Base-by-base conservation (phyloP, 306 rosid genomes). In the Dicorynia guianensis region DNA sequence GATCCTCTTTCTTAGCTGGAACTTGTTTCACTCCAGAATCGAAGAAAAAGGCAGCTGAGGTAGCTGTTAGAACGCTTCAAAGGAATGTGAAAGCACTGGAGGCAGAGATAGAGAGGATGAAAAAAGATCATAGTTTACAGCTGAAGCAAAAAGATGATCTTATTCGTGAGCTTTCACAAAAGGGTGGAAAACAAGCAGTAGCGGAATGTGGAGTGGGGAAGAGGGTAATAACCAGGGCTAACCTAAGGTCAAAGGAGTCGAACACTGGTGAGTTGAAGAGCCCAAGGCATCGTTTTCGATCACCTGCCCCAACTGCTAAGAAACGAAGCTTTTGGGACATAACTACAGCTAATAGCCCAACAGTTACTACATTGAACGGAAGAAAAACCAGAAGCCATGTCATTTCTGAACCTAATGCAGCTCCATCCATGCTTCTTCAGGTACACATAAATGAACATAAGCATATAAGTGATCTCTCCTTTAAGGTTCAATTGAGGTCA, bases 291-390 rank as follows among this genome's bases (percentile, higher is more conserved):
- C 96, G 98, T 10, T 90, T 92, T 68, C 83, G 82, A 70, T 95
- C 98, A 46, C 97, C 97, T 10, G 90, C 68, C 48, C 88, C 91
- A 13, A 82, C 93, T 61, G 92, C 92, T 39, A 95, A 92, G 72
- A 95, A 95, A 79, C 82, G 97, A 81, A 92, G 97, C 85, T 88
- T 90, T 83, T 95, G 98, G 97, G 98, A 95, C 87, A 95, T 92
- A 83, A 85, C 97, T 54, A 83, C 97, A 2, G 80, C 86, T 50
- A 92, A 80, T 73, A 95, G 98, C 52, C 98, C 98, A 17, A 90
- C 97, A 44, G 77, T 86, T 68, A 76, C 89, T 18, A 90, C 97
- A 11, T 77, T 80, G 33, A 90, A 90, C 79, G 98, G 89, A 75
- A 85, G 98, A 78, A 95, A 92, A 83, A 95, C 96, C 9, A 87